Conservation (phyloP, 2,329 filamentous ascomycete species). For the Gyromitra esculenta region DNA sequence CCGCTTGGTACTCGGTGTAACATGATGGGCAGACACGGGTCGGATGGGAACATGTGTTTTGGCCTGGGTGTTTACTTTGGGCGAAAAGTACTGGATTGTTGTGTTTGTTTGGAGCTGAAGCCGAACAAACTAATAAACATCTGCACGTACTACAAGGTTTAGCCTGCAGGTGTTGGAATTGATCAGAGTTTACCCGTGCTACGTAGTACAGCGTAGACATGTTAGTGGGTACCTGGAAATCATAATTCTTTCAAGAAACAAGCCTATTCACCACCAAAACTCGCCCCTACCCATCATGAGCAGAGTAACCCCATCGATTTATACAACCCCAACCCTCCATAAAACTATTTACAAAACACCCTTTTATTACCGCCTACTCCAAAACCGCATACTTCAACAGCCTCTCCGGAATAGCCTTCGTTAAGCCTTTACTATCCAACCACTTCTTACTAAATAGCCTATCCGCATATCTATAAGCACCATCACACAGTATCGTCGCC, state of each 20-base stretch:
- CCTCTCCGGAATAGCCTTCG: slow-evolving; percentile 82
- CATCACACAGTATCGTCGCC: slow-evolving; percentile 93
- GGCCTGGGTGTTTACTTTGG: no score
- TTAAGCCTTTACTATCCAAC: slow-evolving; percentile 84
- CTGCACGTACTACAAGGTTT: no score
- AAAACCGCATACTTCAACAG: slow-evolving; percentile 94
- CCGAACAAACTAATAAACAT: no score
- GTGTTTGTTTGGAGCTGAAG: no score
- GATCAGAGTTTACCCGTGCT: no score
- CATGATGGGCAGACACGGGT: neutral
- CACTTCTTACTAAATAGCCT: slow-evolving; percentile 90
- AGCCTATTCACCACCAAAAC: neutral
- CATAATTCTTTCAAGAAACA: neutral
- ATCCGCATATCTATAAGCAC: slow-evolving; percentile 97
- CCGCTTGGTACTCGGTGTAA: neutral
- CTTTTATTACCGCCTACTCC: slow-evolving; percentile 65
- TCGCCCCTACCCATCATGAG: neutral
- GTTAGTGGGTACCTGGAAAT: neutral
- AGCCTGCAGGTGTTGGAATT: no score
- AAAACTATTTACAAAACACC: no score
- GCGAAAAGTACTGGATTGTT: no score
- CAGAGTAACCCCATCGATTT: slow-evolving; percentile 1
- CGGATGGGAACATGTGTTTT: neutral
- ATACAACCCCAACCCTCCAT: slow-evolving; percentile 11
- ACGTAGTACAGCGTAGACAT: no score